A percentile compares a stretch with the other conserved stretches of the same genome.
Conservation (phyloP, 73 alveolate species). For the Blepharisma stoltei region DNA sequence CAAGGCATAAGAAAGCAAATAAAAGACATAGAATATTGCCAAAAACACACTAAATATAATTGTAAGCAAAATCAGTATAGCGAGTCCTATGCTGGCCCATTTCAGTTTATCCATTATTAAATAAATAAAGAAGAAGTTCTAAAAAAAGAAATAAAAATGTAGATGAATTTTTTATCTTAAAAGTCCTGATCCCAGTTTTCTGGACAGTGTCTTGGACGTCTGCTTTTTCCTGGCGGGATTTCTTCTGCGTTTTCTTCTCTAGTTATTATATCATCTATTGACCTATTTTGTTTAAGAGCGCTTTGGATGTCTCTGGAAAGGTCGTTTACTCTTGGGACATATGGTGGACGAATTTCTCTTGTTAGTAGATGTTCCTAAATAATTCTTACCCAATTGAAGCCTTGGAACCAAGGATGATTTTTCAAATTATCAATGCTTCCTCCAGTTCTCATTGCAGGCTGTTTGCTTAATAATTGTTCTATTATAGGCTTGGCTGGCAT, state of each 20-base stretch:
- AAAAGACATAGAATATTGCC: not conserved
- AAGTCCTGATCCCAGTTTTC: slow-evolving; percentile 9
- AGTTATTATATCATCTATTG: not conserved
- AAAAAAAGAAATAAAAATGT: too few species aligned
- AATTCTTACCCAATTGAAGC: slow-evolving; percentile 44
- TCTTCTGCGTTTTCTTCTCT: not conserved
- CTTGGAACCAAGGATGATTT: slow-evolving; percentile 53
- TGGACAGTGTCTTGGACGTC: not conserved
- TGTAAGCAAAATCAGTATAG: too few species aligned
- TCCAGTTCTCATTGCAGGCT: slow-evolving; percentile 48
- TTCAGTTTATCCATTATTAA: too few species aligned
- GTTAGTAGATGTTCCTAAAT: slow-evolving; percentile 1
- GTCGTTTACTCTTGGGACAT: not conserved
- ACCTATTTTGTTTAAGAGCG: not conserved
- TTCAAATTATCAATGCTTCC: slow-evolving; percentile 45
- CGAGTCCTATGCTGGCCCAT: too few species aligned
- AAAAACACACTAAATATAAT: too few species aligned
- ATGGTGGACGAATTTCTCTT: slow-evolving; percentile 8
- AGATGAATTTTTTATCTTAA: not conserved
- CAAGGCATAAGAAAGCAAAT: slow-evolving; percentile 1
- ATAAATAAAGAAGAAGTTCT: too few species aligned
- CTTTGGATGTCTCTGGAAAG: not conserved
- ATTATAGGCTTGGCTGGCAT: slow-evolving; percentile 45
- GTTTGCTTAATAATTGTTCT: slow-evolving; percentile 39
- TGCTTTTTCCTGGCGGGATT: not conserved